Evolutionary conservation across 2,329 filamentous ascomycete genomes (phyloP).

Genomic region (Aspergillus neoniger): DNA sequence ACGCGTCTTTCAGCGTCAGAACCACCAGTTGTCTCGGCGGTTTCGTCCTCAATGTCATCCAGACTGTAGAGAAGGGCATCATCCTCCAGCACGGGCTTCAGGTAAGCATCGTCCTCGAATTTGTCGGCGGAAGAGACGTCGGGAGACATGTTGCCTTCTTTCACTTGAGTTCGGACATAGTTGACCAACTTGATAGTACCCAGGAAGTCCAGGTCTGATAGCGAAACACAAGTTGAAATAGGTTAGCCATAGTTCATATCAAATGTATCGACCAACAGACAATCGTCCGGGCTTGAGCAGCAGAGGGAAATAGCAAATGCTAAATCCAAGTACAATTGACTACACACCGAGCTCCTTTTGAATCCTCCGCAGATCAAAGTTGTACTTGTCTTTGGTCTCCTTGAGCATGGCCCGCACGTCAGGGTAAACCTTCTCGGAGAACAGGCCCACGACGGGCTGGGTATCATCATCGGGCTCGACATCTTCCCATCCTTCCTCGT

Average conservation of each 20-base stretch:
- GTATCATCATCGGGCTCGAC: slow-evolving; percentile 64
- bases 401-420: slow-evolving; percentile 66
- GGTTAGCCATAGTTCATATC: slow-evolving; percentile 16
- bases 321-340: slow-evolving; percentile 18
- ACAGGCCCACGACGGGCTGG: slow-evolving; percentile 66
- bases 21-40: slow-evolving; percentile 27
- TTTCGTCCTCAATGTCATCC: slow-evolving; percentile 67
- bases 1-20: slow-evolving; percentile 50
- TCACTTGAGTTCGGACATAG: slow-evolving; percentile 56
- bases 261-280: slow-evolving; percentile 10
- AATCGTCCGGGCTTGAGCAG: slow-evolving; percentile 11
- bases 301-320: slow-evolving; percentile 13
- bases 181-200: slow-evolving; percentile 75
- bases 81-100: slow-evolving; percentile 83
- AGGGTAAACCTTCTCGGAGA: slow-evolving; percentile 67
- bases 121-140: slow-evolving; percentile 61
- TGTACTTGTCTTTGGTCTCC: slow-evolving; percentile 66
- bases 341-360: slow-evolving; percentile 54
- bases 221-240: slow-evolving; percentile 23
- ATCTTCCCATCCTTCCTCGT: slow-evolving; percentile 60
- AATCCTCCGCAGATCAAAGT: slow-evolving; percentile 66
- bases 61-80: slow-evolving; percentile 86
- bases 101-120: slow-evolving; percentile 75
- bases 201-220: slow-evolving; percentile 68
- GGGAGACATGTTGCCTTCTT: slow-evolving; percentile 50